Percentiles rank a stretch among this genome's conserved stretches.
Conservation (phyloP, 2,329 filamentous ascomycete genomes). For the Metarhizium humberi region DNA sequence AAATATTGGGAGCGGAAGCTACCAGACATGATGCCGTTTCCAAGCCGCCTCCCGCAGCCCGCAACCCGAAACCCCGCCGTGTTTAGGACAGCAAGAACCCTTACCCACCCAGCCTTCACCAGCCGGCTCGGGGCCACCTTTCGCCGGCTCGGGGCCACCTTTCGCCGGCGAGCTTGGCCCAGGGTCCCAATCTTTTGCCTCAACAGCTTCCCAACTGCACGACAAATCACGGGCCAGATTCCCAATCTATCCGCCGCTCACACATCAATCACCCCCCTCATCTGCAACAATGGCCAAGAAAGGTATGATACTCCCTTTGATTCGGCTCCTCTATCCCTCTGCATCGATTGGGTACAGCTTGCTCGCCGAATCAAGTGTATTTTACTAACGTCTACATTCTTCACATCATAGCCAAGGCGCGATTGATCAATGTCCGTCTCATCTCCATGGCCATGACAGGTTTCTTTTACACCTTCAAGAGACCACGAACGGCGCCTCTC, state of each 20-base stretch:
- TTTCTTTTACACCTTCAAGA: constrained; percentile 86
- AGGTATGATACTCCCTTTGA: constrained; percentile 6
- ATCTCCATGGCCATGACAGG: constrained; percentile 98
- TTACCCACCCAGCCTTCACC: neutral
- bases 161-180: neutral
- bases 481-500: constrained; percentile 71
- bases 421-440: constrained; percentile 85
- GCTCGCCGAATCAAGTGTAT: neutral
- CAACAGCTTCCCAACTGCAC: neutral
- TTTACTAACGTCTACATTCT: constrained; percentile 7
- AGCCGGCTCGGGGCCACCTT: neutral
- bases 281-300: constrained; percentile 16
- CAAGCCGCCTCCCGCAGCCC: too few species aligned
- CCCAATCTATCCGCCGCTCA: constrained; percentile 1
- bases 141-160: neutral
- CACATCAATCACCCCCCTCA: neutral
- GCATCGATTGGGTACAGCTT: neutral
- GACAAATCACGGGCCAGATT: constrained; percentile 8
- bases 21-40: too few species aligned
- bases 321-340: neutral
- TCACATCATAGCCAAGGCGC: constrained; percentile 62
- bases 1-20: too few species aligned
- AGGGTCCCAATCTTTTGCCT: neutral
- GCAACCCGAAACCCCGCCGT: too few species aligned
- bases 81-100: too few species aligned